Evolutionary conservation across 73 alveolate genomes (phyloP).

Genomic region (Tetrahymena thermophila): DNA sequence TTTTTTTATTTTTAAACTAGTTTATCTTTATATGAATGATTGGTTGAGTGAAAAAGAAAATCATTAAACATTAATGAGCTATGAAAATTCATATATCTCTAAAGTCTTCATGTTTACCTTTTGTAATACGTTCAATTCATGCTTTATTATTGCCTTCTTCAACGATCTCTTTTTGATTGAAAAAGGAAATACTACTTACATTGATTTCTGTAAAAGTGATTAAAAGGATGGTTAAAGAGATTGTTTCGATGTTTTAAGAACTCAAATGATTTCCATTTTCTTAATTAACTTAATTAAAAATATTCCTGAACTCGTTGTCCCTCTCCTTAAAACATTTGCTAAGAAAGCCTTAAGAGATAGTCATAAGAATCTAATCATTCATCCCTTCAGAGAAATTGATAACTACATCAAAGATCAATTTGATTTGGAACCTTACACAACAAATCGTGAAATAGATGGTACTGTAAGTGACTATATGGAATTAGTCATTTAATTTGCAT

Average conservation of each 20-base stretch:
- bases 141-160: conserved; percentile 58
- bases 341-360: conserved; percentile 1
- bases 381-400: conserved; percentile 29
- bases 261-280: conserved; percentile 36
- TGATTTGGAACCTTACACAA: conserved; percentile 12
- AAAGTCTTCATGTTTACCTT: conserved; percentile 51
- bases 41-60: conserved; percentile 55
- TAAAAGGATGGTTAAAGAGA: neutral
- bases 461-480: conserved; percentile 50
- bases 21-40: conserved; percentile 4
- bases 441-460: conserved; percentile 49
- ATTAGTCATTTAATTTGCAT: conserved; percentile 39
- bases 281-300: conserved; percentile 12
- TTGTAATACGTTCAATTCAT: conserved; percentile 54
- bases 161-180: neutral
- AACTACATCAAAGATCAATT: conserved; percentile 25
- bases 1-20: neutral
- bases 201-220: neutral
- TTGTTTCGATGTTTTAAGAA: conserved; percentile 37
- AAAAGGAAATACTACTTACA: neutral
- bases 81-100: conserved; percentile 46
- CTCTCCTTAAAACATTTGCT: neutral
- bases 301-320: conserved; percentile 31
- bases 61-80: conserved; percentile 46
- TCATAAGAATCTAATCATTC: neutral